Evolutionary conservation across 257 asterid genomes (phyloP).

Genomic region (Solanum sejunctum): DNA sequence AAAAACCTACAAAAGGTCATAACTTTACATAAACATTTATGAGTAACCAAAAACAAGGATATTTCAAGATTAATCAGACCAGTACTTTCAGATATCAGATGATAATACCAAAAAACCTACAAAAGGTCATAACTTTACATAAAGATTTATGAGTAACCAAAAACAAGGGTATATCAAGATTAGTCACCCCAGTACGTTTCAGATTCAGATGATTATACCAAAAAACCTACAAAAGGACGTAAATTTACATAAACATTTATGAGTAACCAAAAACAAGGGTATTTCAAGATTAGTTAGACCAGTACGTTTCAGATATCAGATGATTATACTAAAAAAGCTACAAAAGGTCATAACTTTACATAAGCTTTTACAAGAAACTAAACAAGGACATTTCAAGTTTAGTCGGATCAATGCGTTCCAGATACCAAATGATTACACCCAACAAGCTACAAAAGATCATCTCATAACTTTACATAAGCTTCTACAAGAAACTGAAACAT

Average conservation of each 20-base stretch:
- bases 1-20: too few relatives aligned
- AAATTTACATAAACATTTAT: constrained; percentile 22
- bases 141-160: too few relatives aligned
- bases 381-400: background rate
- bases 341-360: background rate
- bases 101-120: too few relatives aligned
- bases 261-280: constrained; percentile 11
- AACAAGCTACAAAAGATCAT: constrained; percentile 16
- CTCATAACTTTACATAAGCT: constrained; percentile 12
- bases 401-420: background rate
- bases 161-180: too few relatives aligned
- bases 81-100: too few relatives aligned
- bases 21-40: constrained; percentile 20
- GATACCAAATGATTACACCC: background rate
- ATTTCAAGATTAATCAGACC: background rate
- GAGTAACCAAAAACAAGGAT: constrained; percentile 10
- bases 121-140: too few relatives aligned
- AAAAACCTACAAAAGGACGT: background rate
- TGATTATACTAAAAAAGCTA: background rate
- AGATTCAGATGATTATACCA: background rate
- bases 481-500: constrained; percentile 24
- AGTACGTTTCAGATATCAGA: background rate
- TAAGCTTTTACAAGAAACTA: constrained; percentile 16
- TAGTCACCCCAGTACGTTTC: too few relatives aligned
- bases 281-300: background rate